A percentile compares a stretch with the other conserved stretches of the same genome.
phyloP scores from a whole-genome alignment of 2,329 filamentous ascomycete species.

The Trichoderma sp. region DNA sequence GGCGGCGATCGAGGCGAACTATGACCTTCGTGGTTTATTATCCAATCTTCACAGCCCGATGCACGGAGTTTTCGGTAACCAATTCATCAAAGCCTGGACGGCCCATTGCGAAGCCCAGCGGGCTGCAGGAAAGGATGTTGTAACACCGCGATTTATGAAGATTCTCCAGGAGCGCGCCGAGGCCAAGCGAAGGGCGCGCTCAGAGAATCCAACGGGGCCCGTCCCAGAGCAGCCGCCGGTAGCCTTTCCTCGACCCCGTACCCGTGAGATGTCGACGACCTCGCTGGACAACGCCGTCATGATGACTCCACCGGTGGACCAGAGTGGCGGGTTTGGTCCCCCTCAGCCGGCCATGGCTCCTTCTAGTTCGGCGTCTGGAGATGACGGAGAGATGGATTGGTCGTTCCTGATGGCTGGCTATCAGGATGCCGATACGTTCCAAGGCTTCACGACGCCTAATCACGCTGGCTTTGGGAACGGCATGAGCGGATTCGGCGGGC shows the following conservation, averaged over 20 bases:
- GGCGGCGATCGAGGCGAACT: constrained; percentile 57
- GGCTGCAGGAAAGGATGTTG: constrained; percentile 45
- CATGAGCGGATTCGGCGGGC: constrained; percentile 25
- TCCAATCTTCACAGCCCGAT: constrained; percentile 56
- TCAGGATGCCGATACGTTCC: constrained; percentile 36
- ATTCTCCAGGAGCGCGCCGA: constrained; percentile 49
- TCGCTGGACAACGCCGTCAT: constrained; percentile 35
- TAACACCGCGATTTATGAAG: constrained; percentile 50
- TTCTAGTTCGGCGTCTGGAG: constrained; percentile 26
- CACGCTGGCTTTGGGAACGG: constrained; percentile 28
- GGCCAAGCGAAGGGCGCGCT: constrained; percentile 34
- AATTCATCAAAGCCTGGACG: constrained; percentile 65
- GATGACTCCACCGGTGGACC: constrained; percentile 35
- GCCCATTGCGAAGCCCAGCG: constrained; percentile 52
- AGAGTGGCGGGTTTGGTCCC: constrained; percentile 19
- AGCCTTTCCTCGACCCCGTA: constrained; percentile 28
- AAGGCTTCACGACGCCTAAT: constrained; percentile 32
- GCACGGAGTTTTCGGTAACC: constrained; percentile 57
- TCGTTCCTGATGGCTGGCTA: constrained; percentile 49
- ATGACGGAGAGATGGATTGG: constrained; percentile 49
- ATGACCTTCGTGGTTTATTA: constrained; percentile 52
- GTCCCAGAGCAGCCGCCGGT: constrained; percentile 30
- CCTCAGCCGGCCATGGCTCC: constrained; percentile 24
- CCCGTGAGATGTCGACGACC: neutral
- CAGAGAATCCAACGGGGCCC: constrained; percentile 32